phyloP scores from a whole-genome alignment of 2,329 filamentous ascomycete species.

The Penicillium frequentans region DNA sequence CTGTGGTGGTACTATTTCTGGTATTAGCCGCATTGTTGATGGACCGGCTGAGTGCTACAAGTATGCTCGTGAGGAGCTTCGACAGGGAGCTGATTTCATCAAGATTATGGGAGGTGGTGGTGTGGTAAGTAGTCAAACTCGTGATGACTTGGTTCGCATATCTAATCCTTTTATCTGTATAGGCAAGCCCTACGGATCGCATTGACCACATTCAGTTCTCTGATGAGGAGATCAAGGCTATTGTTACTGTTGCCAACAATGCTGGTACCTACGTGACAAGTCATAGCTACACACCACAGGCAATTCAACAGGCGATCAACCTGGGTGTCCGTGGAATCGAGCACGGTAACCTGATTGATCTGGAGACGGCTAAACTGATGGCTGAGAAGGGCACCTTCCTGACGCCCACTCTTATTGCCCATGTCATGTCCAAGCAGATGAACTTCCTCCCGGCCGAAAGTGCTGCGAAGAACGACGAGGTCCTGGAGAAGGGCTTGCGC shows the following conservation, averaged over 20 bases:
- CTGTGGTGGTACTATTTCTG: constrained; percentile 46
- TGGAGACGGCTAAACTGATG: constrained; percentile 51
- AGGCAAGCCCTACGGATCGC: constrained; percentile 53
- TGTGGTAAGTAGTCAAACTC: constrained; percentile 34
- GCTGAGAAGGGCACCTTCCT: constrained; percentile 50
- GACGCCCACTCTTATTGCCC: constrained; percentile 57
- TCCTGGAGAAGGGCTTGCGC: constrained; percentile 49
- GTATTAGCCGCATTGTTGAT: constrained; percentile 50
- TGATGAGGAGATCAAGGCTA: constrained; percentile 56
- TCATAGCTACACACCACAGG: constrained; percentile 57
- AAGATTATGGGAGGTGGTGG: constrained; percentile 63
- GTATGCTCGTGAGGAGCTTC: constrained; percentile 55
- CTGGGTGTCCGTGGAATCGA: constrained; percentile 60
- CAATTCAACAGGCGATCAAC: constrained; percentile 56
- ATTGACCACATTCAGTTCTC: constrained; percentile 59
- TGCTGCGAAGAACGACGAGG: constrained; percentile 53
- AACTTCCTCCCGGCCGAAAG: constrained; percentile 33
- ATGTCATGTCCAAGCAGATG: constrained; percentile 48
- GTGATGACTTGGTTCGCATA: not conserved
- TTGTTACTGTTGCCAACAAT: constrained; percentile 51
- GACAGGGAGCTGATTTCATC: constrained; percentile 60
- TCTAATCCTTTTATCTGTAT: not conserved
- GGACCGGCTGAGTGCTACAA: constrained; percentile 57
- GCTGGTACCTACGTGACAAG: constrained; percentile 57
- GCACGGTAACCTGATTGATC: constrained; percentile 49